Conservation (phyloP, 2,329 filamentous ascomycete genomes). For the Cercospora sp. region DNA sequence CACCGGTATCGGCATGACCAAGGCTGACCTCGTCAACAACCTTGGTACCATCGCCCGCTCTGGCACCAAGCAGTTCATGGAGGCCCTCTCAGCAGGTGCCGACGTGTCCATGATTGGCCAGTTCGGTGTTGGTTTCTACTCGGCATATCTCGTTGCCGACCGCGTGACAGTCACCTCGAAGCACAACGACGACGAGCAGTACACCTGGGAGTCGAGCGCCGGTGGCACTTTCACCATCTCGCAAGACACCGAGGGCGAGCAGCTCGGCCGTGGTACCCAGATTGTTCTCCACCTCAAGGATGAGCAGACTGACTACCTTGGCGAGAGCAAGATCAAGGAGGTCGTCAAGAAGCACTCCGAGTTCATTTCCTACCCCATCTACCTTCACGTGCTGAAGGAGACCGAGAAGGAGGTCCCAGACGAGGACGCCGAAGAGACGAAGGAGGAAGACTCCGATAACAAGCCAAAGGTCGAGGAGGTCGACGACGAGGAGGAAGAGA, state of each 20-base stretch:
- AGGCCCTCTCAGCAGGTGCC: slow-evolving; percentile 95
- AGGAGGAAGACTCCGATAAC: slow-evolving; percentile 81
- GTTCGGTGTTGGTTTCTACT: slow-evolving; percentile 99
- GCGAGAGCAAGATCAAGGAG: slow-evolving; percentile 99
- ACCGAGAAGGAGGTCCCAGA: slow-evolving; percentile 98
- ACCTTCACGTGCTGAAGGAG: slow-evolving; percentile 99
- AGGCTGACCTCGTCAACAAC: slow-evolving; percentile 99
- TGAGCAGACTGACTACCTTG: slow-evolving; percentile 96
- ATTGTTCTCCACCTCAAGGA: slow-evolving; percentile 99
- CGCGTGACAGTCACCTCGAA: slow-evolving; percentile 93
- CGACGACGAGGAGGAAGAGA: slow-evolving; percentile 71
- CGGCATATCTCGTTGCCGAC: slow-evolving; percentile 98
- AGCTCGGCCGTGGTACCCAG: slow-evolving; percentile 91
- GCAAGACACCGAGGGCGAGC: slow-evolving; percentile 86
- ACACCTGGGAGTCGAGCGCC: slow-evolving; percentile 97
- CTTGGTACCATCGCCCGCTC: slow-evolving; percentile 98
- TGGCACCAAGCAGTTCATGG: slow-evolving; percentile 99
- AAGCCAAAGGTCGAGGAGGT: slow-evolving; percentile 95
- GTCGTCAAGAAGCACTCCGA: slow-evolving; percentile 99
- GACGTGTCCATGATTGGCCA: slow-evolving; percentile 99
- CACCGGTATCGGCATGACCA: slow-evolving; percentile 99
- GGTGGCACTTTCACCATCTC: slow-evolving; percentile 95
- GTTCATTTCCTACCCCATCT: slow-evolving; percentile 99
- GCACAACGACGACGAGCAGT: slow-evolving; percentile 99
- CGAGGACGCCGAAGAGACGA: slow-evolving; percentile 77